Evolutionary conservation across 2,329 filamentous ascomycete genomes (phyloP), one percentile per base, ranked within the genome.

Genomic region (Pseudogymnoascus destructans): DNA sequence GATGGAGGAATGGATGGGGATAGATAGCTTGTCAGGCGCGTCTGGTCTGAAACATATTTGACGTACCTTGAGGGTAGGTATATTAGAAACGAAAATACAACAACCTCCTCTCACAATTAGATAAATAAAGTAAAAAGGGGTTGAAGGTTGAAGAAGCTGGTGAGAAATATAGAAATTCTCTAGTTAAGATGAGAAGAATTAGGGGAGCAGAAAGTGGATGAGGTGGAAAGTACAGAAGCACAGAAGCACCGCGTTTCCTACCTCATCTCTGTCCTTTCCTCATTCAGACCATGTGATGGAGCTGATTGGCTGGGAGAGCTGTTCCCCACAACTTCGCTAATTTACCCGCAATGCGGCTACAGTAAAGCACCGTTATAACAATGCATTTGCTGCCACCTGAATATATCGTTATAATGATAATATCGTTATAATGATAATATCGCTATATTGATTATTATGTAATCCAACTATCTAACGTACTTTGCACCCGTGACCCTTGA

Each of bases 71-170:
- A 58, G 46, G 56, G 58, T 11, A 23, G 54, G 58, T 11, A 23
- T 49, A 58, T 57, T 46, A 58, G 56, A 58, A 61, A 57, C 10
- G 57, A 40, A 38, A 10, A 60, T 19, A 56, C 17, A 52, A 19
- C 23, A 52, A 52, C 46, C 15, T 15, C 42, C 42, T 49, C 46
- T 46, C 40, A 46, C 40, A 52, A 52, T 52, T 52, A 52, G 19
- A 17, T 52, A 52, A 52, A 52, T 30, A 17, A 17, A 52, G 30
- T 30, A 30, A 52, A 30, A 52, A 52, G 25, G 46, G 46, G 42
- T 49, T 49, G 42, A 49, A 49, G 46, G 5, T 52, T 19, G 36
- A 36, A 40, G 46, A 30, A 52, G 46, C 13, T 49, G 42, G 11
- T 2, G 46, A 52, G 46, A 30, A 21, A 30, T 30, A 19, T 27